These are phyloP conservation scores for Microbotryomycetes sp. DNA, from an alignment of 1,284 basidiomycete species.

Conservation along the genomic window DNA sequence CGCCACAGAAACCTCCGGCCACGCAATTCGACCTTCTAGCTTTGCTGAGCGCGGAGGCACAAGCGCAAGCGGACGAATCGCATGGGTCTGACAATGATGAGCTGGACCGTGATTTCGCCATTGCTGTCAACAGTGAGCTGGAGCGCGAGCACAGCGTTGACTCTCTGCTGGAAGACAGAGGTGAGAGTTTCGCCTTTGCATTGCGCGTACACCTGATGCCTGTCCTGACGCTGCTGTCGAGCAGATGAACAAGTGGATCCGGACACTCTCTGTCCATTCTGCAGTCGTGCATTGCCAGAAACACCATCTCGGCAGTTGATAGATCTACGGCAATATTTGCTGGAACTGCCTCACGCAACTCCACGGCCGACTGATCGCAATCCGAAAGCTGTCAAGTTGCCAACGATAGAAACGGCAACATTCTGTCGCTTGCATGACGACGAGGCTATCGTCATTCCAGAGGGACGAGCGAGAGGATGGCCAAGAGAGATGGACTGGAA, in stretches of 20 bases:
- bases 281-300: slow-evolving; percentile 21
- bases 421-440: slow-evolving; percentile 32
- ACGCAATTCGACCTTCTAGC: too few relatives aligned
- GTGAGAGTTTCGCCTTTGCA: neutral
- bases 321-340: slow-evolving; percentile 20
- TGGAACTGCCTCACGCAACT: slow-evolving; percentile 12
- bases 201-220: neutral
- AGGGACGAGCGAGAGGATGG: slow-evolving; percentile 23
- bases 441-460: slow-evolving; percentile 28
- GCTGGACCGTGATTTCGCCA: neutral
- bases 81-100: neutral
- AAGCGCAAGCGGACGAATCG: neutral
- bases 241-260: slow-evolving; percentile 13
- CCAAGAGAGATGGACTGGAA: slow-evolving; percentile 28
- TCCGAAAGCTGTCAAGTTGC: slow-evolving; percentile 18
- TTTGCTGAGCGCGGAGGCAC: too few relatives aligned
- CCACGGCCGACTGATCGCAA: slow-evolving; percentile 10
- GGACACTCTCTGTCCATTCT: slow-evolving; percentile 34
- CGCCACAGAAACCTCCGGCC: too few relatives aligned
- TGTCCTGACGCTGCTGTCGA: neutral
- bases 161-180: neutral
- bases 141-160: neutral
- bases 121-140: neutral
- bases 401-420: slow-evolving; percentile 17
- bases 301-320: slow-evolving; percentile 18